These are phyloP conservation scores for Zopfochytrium polystomum DNA, from an alignment of 371 early-diverging fungal genomes.

Conservation along the genomic window DNA sequence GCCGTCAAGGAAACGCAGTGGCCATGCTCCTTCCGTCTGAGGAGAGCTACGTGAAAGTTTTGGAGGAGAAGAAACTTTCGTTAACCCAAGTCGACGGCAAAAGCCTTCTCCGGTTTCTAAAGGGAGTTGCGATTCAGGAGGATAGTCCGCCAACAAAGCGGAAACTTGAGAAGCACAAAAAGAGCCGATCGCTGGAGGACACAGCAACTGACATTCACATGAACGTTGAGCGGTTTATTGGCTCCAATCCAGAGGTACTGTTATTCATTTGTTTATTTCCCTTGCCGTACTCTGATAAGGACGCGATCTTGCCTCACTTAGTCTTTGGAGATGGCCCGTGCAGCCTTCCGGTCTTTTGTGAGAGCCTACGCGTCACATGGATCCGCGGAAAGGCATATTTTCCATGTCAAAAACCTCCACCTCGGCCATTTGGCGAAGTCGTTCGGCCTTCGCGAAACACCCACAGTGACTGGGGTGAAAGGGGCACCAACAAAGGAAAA, in stretches of 20 bases:
- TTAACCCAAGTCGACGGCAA: slow-evolving; percentile 19
- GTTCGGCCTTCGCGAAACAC: slow-evolving; percentile 90
- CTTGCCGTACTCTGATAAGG: slow-evolving; percentile 2
- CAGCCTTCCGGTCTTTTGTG: slow-evolving; percentile 82
- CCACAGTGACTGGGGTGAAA: slow-evolving; percentile 37
- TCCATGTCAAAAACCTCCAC: slow-evolving; percentile 90
- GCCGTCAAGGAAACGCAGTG: slow-evolving; percentile 77
- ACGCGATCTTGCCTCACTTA: slow-evolving; percentile 29
- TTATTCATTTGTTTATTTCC: slow-evolving; percentile 8
- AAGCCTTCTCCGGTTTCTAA: slow-evolving; percentile 4
- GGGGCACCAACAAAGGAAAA: no score
- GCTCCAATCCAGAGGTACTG: slow-evolving; percentile 26
- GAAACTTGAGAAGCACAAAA: slow-evolving; percentile 1
- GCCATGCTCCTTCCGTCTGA: slow-evolving; percentile 87
- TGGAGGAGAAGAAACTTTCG: slow-evolving; percentile 44
- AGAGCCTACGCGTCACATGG: slow-evolving; percentile 93
- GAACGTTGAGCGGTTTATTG: slow-evolving; percentile 46
- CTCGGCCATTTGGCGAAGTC: slow-evolving; percentile 93
- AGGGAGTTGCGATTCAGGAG: neutral
- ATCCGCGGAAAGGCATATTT: slow-evolving; percentile 75
- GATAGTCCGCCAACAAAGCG: slow-evolving; percentile 5
- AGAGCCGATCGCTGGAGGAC: slow-evolving; percentile 34
- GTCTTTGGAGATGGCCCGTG: slow-evolving; percentile 62
- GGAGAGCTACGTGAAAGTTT: slow-evolving; percentile 71
- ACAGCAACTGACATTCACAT: slow-evolving; percentile 53